Evolutionary conservation across 2,329 filamentous ascomycete species (phyloP).

Genomic region (Chaetomiaceae sp.): DNA sequence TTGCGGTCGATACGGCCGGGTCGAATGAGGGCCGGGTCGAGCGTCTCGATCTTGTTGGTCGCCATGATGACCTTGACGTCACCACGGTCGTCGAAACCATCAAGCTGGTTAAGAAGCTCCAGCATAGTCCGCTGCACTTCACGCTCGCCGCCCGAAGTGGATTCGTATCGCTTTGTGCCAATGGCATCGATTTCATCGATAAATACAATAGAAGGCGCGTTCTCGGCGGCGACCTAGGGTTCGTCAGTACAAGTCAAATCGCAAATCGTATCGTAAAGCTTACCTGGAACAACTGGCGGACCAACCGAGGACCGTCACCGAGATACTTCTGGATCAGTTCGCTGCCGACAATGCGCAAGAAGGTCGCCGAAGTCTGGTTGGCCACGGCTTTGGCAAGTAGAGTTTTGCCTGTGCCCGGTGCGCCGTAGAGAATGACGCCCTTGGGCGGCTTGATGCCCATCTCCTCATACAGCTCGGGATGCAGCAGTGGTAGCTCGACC

Average conservation of each 20-base stretch:
- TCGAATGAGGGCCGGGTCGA: slow-evolving; percentile 92
- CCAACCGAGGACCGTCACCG: slow-evolving; percentile 88
- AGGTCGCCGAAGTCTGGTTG: slow-evolving; percentile 98
- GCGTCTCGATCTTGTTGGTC: slow-evolving; percentile 98
- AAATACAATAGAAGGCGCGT: slow-evolving; percentile 95
- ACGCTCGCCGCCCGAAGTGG: slow-evolving; percentile 91
- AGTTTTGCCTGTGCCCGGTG: slow-evolving; percentile 94
- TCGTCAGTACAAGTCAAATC: slow-evolving; percentile 22
- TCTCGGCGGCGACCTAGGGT: slow-evolving; percentile 79
- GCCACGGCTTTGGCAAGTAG: slow-evolving; percentile 94
- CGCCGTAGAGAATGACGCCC: slow-evolving; percentile 97
- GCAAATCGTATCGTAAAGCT: not conserved
- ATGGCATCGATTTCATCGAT: slow-evolving; percentile 99
- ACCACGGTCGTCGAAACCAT: slow-evolving; percentile 96
- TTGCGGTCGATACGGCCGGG: slow-evolving; percentile 98
- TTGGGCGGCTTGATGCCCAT: slow-evolving; percentile 99
- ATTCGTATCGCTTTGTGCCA: slow-evolving; percentile 97
- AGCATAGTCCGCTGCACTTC: slow-evolving; percentile 99
- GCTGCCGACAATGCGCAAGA: slow-evolving; percentile 93
- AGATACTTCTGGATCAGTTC: slow-evolving; percentile 99
- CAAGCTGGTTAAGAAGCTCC: slow-evolving; percentile 94
- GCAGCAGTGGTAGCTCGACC: slow-evolving; percentile 88
- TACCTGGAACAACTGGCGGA: slow-evolving; percentile 91
- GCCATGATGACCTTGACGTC: slow-evolving; percentile 99
- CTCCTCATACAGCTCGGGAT: slow-evolving; percentile 97